A percentile compares a stretch with the other conserved stretches of the same genome.
Evolutionary conservation across 306 rosid species (phyloP).

Genomic region (Rosa lucieae): DNA sequence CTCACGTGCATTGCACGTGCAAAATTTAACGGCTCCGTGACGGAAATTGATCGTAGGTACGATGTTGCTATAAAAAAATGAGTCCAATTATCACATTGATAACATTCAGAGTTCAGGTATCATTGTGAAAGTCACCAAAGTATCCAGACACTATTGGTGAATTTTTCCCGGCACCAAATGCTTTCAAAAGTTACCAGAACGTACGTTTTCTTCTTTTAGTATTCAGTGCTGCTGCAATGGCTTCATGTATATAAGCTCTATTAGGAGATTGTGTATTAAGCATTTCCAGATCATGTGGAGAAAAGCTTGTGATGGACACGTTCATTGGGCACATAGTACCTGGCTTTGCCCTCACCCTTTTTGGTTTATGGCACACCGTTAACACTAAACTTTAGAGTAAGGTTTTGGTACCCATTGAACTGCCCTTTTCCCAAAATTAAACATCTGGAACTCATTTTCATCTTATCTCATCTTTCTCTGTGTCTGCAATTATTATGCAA

Average conservation of each 20-base stretch:
- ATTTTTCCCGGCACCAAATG: conserved; percentile 45
- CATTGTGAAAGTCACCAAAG: too few species aligned
- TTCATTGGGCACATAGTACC: conserved; percentile 65
- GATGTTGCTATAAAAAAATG: too few species aligned
- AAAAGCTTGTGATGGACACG: conserved; percentile 54
- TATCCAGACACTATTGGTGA: too few species aligned
- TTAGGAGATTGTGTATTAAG: conserved; percentile 24
- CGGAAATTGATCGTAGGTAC: too few species aligned
- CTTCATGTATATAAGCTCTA: conserved; percentile 37
- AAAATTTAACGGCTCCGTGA: too few species aligned
- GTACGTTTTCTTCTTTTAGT: conserved; percentile 10
- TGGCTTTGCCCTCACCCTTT: conserved; percentile 62
- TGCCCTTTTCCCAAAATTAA: conserved; percentile 46
- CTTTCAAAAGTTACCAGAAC: conserved; percentile 36
- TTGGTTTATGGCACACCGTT: conserved; percentile 81
- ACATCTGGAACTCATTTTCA: conserved; percentile 71
- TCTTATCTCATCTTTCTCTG: conserved; percentile 50
- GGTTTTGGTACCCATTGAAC: conserved; percentile 66
- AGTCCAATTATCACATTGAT: too few species aligned
- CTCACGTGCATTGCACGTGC: too few species aligned
- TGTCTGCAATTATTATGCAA: conserved; percentile 56
- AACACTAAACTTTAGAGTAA: conserved; percentile 64
- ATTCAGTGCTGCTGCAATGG: conserved; percentile 32
- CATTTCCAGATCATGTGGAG: conserved; percentile 8
- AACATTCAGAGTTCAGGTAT: too few species aligned